phyloP scores from a whole-genome alignment of 2,329 filamentous ascomycete genomes.

The Chaetomium strumarium region DNA sequence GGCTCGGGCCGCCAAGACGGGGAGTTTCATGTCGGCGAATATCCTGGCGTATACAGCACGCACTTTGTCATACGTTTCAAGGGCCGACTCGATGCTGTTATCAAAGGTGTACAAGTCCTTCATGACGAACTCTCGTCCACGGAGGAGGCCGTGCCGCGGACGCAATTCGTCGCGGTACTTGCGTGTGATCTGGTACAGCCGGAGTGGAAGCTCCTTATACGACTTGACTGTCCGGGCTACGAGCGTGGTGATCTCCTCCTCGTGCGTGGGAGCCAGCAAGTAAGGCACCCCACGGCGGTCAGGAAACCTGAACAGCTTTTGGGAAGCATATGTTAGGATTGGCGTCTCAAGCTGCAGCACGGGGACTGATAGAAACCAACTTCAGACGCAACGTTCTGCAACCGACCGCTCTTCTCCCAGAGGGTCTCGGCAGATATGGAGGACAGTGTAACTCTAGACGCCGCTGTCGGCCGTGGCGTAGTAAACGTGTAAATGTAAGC shows the following conservation, averaged over 20 bases:
- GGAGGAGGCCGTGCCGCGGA: conserved; percentile 79
- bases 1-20: conserved; percentile 78
- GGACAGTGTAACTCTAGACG: conserved; percentile 76
- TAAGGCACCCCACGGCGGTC: conserved; percentile 72
- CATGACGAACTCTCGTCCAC: conserved; percentile 91
- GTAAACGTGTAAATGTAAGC: not conserved
- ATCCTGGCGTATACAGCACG: conserved; percentile 67
- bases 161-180: conserved; percentile 94
- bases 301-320: conserved; percentile 67
- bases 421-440: conserved; percentile 78
- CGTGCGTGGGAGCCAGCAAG: conserved; percentile 85
- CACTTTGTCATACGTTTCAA: conserved; percentile 74
- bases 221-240: conserved; percentile 69
- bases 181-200: conserved; percentile 85
- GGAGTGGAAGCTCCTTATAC: conserved; percentile 78
- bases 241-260: conserved; percentile 88
- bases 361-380: conserved; percentile 35
- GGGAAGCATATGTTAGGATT: conserved; percentile 14
- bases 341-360: not conserved
- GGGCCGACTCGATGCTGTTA: conserved; percentile 56
- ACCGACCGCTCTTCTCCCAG: conserved; percentile 77
- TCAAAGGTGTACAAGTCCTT: conserved; percentile 99
- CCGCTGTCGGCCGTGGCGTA: conserved; percentile 42
- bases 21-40: conserved; percentile 76
- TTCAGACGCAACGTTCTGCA: conserved; percentile 68